Conservation (phyloP, 768 basidiomycete species). For the Thelephora aurantiotincta region DNA sequence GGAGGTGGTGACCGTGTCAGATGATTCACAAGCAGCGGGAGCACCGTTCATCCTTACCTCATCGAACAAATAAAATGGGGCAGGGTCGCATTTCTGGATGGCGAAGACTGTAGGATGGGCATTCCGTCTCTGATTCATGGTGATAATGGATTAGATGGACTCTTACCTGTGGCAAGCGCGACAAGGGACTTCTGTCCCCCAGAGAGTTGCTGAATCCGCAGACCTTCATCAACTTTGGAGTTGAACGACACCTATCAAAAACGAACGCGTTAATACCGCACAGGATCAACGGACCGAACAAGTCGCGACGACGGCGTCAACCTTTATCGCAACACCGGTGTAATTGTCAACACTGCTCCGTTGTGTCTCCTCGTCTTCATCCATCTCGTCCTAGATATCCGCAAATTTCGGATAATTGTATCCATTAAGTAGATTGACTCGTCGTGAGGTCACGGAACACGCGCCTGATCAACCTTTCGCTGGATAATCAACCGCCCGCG, state of each 20-base stretch:
- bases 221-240: slow-evolving; percentile 92
- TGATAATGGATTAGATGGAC: background rate
- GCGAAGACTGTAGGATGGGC: slow-evolving; percentile 62
- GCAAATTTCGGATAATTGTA: background rate
- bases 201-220: slow-evolving; percentile 91
- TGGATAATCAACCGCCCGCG: slow-evolving; percentile 88
- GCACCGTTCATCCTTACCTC: slow-evolving; percentile 36
- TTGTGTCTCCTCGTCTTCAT: slow-evolving; percentile 65
- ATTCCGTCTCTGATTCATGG: slow-evolving; percentile 3
- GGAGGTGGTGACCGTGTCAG: slow-evolving; percentile 1
- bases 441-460: slow-evolving; percentile 8
- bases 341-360: slow-evolving; percentile 83
- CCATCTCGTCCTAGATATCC: slow-evolving; percentile 44
- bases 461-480: slow-evolving; percentile 72
- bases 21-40: background rate
- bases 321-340: slow-evolving; percentile 93
- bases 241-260: slow-evolving; percentile 83
- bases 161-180: slow-evolving; percentile 77
- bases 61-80: slow-evolving; percentile 98
- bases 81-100: slow-evolving; percentile 98
- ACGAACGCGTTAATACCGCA: slow-evolving; percentile 1
- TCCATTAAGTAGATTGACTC: background rate
- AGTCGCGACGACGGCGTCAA: slow-evolving; percentile 13
- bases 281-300: background rate
- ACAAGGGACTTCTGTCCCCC: slow-evolving; percentile 97